A percentile compares a stretch with the other conserved stretches of the same genome.
Evolutionary conservation across 805 yeast genomes (phyloP).

Genomic region (Myxozyma geophila): DNA sequence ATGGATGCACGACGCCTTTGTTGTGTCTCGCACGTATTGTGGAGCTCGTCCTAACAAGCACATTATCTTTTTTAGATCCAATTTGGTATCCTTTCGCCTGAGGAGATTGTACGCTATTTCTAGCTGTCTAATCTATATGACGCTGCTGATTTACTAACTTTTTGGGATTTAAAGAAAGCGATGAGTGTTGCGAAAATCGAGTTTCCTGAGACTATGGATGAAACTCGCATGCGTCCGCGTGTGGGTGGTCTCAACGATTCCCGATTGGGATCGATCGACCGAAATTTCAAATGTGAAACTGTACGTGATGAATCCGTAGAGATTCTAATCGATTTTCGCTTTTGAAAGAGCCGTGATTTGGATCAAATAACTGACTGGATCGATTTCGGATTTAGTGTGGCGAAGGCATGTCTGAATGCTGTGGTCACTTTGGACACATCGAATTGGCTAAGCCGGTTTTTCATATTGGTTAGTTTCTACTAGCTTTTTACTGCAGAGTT

Average conservation of each 20-base stretch:
- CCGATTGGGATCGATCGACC: slow-evolving; percentile 93
- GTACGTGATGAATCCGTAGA: slow-evolving; percentile 37
- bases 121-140: not conserved
- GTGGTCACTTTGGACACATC: slow-evolving; percentile 99
- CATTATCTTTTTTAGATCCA: slow-evolving; percentile 59
- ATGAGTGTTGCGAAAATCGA: slow-evolving; percentile 97
- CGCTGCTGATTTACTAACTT: not conserved
- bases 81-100: slow-evolving; percentile 97
- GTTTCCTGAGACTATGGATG: slow-evolving; percentile 99
- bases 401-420: slow-evolving; percentile 99
- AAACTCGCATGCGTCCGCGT: slow-evolving; percentile 89
- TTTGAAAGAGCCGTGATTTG: not conserved
- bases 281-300: slow-evolving; percentile 97
- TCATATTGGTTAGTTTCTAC: slow-evolving; percentile 69
- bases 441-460: slow-evolving; percentile 98
- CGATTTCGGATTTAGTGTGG: slow-evolving; percentile 61
- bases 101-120: slow-evolving; percentile 64
- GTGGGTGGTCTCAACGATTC: slow-evolving; percentile 98
- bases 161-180: slow-evolving; percentile 62
- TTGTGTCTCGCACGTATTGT: not conserved
- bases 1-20: not conserved
- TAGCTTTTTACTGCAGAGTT: not conserved
- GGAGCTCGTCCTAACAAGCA: not conserved
- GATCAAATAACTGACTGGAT: not conserved
- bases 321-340: not conserved